Percentiles rank a stretch among this genome's conserved stretches.
These are phyloP conservation scores for Licmophora abbreviata DNA, from an alignment of 108 stramenopile species.

Conservation along the genomic window DNA sequence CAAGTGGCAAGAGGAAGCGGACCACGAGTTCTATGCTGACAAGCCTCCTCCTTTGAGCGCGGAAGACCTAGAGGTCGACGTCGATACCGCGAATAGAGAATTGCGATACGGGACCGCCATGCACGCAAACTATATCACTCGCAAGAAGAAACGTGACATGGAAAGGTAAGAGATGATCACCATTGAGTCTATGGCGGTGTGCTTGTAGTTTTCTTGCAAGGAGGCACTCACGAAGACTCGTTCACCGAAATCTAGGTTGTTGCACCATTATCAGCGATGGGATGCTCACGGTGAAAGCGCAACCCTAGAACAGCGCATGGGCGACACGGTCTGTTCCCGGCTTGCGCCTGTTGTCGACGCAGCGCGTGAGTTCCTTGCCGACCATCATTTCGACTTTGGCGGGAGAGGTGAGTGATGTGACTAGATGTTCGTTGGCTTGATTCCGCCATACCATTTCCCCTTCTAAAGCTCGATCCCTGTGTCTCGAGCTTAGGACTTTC, in stretches of 20 bases:
- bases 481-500: slow-evolving; percentile 14
- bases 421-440: not conserved
- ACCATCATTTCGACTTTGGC: slow-evolving; percentile 31
- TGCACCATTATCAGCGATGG: slow-evolving; percentile 46
- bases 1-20: slow-evolving; percentile 34
- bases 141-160: slow-evolving; percentile 24
- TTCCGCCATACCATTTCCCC: not conserved
- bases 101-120: slow-evolving; percentile 38
- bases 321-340: slow-evolving; percentile 26
- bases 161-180: no score
- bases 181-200: no score
- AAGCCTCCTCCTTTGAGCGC: not conserved
- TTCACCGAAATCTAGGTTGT: no score
- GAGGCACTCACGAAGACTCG: no score
- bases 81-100: slow-evolving; percentile 1
- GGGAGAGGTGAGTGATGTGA: slow-evolving; percentile 15
- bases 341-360: slow-evolving; percentile 38
- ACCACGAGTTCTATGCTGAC: slow-evolving; percentile 8
- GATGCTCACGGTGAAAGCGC: slow-evolving; percentile 41
- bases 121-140: slow-evolving; percentile 23
- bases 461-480: not conserved
- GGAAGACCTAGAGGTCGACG: slow-evolving; percentile 1
- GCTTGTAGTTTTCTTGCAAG: no score
- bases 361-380: slow-evolving; percentile 33
- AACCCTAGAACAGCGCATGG: slow-evolving; percentile 39